A percentile compares a stretch with the other conserved stretches of the same genome.
phyloP scores from a whole-genome alignment of 768 basidiomycete species.

The Lentinula edodes region DNA sequence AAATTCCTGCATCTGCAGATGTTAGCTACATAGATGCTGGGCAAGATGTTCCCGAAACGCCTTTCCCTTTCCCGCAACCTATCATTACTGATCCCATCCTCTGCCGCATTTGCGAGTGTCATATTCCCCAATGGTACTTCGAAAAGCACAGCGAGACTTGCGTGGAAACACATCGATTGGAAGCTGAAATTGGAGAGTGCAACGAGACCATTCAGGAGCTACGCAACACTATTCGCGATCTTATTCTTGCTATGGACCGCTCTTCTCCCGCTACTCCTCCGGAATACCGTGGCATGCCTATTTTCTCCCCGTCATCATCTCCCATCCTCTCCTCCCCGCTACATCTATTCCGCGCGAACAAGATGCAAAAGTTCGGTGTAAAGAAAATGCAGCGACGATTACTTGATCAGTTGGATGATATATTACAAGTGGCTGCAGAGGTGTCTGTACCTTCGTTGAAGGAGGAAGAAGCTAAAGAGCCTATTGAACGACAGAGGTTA shows the following conservation, averaged over 20 bases:
- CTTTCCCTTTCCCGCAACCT: slow-evolving; percentile 71
- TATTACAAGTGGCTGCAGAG: slow-evolving; percentile 72
- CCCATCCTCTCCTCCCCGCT: slow-evolving; percentile 71
- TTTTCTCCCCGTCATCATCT: slow-evolving; percentile 69
- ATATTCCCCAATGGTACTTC: slow-evolving; percentile 98
- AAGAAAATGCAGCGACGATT: slow-evolving; percentile 79
- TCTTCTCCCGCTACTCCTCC: slow-evolving; percentile 60
- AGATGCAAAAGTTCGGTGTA: slow-evolving; percentile 74
- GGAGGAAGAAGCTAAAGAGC: slow-evolving; percentile 88
- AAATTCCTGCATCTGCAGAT: slow-evolving; percentile 37
- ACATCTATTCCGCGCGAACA: slow-evolving; percentile 69
- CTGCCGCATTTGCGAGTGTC: slow-evolving; percentile 96
- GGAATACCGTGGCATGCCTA: slow-evolving; percentile 86
- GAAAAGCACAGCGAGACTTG: slow-evolving; percentile 99
- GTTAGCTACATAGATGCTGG: slow-evolving; percentile 27
- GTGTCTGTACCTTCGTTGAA: slow-evolving; percentile 84
- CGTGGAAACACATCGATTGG: slow-evolving; percentile 90
- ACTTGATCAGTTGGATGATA: slow-evolving; percentile 83
- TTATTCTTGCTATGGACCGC: slow-evolving; percentile 65
- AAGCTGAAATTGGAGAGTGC: slow-evolving; percentile 90
- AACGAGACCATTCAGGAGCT: slow-evolving; percentile 91
- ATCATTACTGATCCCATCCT: slow-evolving; percentile 82
- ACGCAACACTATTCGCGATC: slow-evolving; percentile 77
- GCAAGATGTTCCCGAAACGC: slow-evolving; percentile 46
- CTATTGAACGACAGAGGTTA: slow-evolving; percentile 87